Evolutionary conservation across 768 basidiomycete species (phyloP).

Genomic region (Porpolomopsis calyptriformis): DNA sequence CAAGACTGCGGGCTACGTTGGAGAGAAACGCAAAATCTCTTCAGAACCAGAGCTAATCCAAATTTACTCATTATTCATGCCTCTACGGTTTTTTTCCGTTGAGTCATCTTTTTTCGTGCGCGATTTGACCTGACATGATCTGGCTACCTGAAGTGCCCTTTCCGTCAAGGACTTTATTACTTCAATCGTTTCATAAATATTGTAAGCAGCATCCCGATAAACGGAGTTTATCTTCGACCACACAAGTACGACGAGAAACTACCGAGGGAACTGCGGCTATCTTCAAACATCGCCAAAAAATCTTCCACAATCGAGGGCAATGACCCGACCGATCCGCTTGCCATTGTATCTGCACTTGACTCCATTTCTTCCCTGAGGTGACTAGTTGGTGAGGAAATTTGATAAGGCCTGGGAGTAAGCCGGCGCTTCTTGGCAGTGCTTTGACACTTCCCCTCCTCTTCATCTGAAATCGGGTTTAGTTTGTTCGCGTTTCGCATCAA

Average conservation of each 20-base stretch:
- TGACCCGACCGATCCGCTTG: background rate
- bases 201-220: no score
- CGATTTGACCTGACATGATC: no score
- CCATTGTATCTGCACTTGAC: background rate
- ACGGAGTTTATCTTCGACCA: no score
- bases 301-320: constrained; percentile 20
- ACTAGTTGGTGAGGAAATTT: background rate
- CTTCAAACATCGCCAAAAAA: constrained; percentile 36
- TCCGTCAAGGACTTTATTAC: no score
- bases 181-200: no score
- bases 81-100: no score
- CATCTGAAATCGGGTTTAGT: background rate
- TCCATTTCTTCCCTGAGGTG: background rate
- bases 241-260: constrained; percentile 34
- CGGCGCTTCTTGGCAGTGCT: background rate
- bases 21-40: constrained; percentile 41
- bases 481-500: background rate
- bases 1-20: constrained; percentile 55
- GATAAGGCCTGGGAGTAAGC: background rate
- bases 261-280: constrained; percentile 30
- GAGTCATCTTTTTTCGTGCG: no score
- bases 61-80: background rate
- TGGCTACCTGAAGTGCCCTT: no score
- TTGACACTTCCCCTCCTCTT: background rate
- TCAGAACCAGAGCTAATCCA: constrained; percentile 16